These are phyloP conservation scores for Porphyra umbilicalis DNA, from an alignment of 31 red algal genomes.

Conservation along the genomic window DNA sequence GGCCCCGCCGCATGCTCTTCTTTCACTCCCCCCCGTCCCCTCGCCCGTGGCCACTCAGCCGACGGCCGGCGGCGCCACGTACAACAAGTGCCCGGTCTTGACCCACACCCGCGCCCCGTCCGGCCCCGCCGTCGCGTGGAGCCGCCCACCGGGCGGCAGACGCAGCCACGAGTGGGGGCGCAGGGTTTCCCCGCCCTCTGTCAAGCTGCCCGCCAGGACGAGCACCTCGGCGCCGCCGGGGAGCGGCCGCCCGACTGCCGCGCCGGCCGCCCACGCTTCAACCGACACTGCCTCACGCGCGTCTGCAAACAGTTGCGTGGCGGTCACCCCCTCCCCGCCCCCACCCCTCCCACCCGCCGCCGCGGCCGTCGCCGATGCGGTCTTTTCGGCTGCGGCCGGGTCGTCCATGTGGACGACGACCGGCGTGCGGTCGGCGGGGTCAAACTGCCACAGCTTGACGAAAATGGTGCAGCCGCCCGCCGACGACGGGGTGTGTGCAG, in stretches of 20 bases:
- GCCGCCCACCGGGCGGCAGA: background rate
- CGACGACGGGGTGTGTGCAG: constrained; percentile 1
- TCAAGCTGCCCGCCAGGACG: background rate
- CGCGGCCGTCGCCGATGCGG: background rate
- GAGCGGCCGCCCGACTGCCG: background rate
- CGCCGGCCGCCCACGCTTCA: background rate
- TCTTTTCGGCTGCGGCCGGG: background rate
- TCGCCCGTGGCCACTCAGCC: background rate
- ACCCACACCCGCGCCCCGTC: background rate
- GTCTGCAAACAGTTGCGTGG: background rate
- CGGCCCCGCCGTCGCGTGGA: background rate
- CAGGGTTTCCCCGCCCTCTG: constrained; percentile 7
- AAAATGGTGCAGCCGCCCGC: constrained; percentile 2
- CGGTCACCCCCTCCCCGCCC: background rate
- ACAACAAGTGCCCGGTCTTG: background rate
- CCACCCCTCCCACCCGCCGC: too few species aligned
- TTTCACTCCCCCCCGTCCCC: background rate
- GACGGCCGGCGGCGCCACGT: background rate
- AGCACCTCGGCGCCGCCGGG: background rate
- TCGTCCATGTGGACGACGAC: background rate
- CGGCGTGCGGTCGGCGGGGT: constrained; percentile 1
- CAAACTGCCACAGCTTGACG: constrained; percentile 18
- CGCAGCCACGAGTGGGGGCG: constrained; percentile 4
- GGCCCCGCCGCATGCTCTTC: too few species aligned
- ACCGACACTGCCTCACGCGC: background rate